Conservation (phyloP, 164 flowering plant species). For the Kingdonia uniflora region DNA sequence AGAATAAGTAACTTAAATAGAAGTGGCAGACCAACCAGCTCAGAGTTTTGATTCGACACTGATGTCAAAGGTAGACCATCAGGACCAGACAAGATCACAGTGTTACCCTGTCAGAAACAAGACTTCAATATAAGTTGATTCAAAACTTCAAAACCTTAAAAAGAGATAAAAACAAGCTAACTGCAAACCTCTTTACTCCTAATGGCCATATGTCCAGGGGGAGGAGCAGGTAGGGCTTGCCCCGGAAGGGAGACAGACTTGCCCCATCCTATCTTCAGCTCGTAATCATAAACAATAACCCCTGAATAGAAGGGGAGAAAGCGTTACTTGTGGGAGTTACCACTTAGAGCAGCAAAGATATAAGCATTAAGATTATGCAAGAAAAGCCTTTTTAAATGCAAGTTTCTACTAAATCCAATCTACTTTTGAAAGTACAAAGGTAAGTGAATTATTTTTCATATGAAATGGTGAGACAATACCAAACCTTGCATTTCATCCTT, state of each 20-base stretch:
- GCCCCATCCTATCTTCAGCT: constrained; percentile 99
- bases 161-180: constrained; percentile 1
- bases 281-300: constrained; percentile 92
- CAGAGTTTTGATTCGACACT: constrained; percentile 78
- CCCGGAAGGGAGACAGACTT: constrained; percentile 97
- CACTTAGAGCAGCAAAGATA: neutral
- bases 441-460: too few relatives aligned
- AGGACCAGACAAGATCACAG: constrained; percentile 91
- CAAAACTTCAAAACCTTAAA: constrained; percentile 1
- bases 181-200: constrained; percentile 90
- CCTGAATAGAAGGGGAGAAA: constrained; percentile 33
- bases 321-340: neutral
- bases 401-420: neutral
- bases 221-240: constrained; percentile 98
- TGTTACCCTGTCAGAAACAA: constrained; percentile 62
- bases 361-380: neutral
- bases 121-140: constrained; percentile 1
- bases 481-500: constrained; percentile 99
- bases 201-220: constrained; percentile 99
- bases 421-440: neutral
- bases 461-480: constrained; percentile 1
- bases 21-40: constrained; percentile 53
- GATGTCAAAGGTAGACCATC: constrained; percentile 91
- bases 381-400: neutral
- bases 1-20: too few relatives aligned